These are phyloP conservation scores for Apiotrichum sp. DNA, from an alignment of 1,284 basidiomycete genomes.

Conservation along the genomic window DNA sequence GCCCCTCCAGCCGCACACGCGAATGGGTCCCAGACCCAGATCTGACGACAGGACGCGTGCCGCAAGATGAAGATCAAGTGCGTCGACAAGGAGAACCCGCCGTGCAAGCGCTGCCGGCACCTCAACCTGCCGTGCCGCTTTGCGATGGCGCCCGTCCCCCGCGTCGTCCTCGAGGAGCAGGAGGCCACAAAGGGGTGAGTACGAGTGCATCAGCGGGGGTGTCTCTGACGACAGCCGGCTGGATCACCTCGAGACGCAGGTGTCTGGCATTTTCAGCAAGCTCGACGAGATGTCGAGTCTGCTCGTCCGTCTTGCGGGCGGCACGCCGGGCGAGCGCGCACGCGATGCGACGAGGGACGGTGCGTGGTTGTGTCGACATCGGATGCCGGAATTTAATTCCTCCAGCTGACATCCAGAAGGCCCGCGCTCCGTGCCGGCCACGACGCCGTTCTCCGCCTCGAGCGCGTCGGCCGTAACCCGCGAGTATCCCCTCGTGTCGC, in stretches of 20 bases:
- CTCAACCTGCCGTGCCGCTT: slow-evolving; percentile 21
- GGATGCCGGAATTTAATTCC: too few species aligned
- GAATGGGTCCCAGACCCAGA: too few species aligned
- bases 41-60: slow-evolving; percentile 25
- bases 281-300: slow-evolving; percentile 9
- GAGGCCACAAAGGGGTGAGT: not conserved
- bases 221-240: not conserved
- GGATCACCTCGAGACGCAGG: slow-evolving; percentile 8
- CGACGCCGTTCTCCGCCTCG: too few species aligned
- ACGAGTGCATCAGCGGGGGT: too few species aligned
- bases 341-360: too few species aligned
- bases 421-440: too few species aligned
- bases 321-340: not conserved
- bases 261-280: not conserved
- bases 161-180: not conserved
- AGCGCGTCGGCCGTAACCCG: not conserved
- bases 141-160: not conserved
- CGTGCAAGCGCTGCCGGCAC: slow-evolving; percentile 19
- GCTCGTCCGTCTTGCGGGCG: not conserved
- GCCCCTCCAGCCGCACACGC: too few species aligned
- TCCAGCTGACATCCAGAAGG: too few species aligned
- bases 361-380: too few species aligned
- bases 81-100: slow-evolving; percentile 24
- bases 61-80: slow-evolving; percentile 24
- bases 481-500: too few species aligned